These are phyloP conservation scores for Lactifluus volemus DNA, from an alignment of 768 basidiomycete genomes.

Conservation along the genomic window DNA sequence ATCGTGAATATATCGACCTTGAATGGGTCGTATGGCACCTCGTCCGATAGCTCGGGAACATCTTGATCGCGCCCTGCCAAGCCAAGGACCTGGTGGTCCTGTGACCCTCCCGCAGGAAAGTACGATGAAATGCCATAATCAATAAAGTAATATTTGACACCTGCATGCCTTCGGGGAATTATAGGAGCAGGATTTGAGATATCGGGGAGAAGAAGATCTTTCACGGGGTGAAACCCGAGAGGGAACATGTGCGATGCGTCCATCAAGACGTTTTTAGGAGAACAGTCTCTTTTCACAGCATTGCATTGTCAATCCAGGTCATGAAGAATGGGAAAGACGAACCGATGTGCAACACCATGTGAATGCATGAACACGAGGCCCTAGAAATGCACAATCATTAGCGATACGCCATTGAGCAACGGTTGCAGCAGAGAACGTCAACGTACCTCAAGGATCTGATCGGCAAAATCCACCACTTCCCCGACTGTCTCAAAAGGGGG, in stretches of 20 bases:
- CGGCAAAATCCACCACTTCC: conserved; percentile 15
- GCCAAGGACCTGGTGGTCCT: not conserved
- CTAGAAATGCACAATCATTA: not conserved
- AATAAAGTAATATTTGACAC: conserved; percentile 12
- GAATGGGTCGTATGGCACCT: conserved; percentile 17
- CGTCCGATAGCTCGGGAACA: conserved; percentile 11
- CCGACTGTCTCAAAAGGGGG: not conserved
- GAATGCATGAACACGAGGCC: conserved; percentile 17
- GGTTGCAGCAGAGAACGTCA: not conserved
- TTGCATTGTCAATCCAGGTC: not conserved
- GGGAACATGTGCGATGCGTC: conserved; percentile 12
- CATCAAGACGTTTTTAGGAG: conserved; percentile 5
- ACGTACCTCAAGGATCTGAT: conserved; percentile 12
- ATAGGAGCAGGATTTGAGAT: not conserved
- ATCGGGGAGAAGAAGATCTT: not conserved
- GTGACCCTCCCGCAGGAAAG: not conserved
- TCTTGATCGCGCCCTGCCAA: conserved; percentile 4
- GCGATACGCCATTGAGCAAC: not conserved
- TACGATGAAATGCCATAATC: conserved; percentile 15
- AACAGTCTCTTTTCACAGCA: not conserved
- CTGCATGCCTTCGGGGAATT: not conserved
- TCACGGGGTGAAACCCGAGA: conserved; percentile 10
- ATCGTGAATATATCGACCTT: conserved; percentile 18
- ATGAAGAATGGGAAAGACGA: not conserved
- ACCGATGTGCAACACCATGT: conserved; percentile 13